Evolutionary conservation across 306 rosid genomes (phyloP).

Genomic region (Prunus davidiana): DNA sequence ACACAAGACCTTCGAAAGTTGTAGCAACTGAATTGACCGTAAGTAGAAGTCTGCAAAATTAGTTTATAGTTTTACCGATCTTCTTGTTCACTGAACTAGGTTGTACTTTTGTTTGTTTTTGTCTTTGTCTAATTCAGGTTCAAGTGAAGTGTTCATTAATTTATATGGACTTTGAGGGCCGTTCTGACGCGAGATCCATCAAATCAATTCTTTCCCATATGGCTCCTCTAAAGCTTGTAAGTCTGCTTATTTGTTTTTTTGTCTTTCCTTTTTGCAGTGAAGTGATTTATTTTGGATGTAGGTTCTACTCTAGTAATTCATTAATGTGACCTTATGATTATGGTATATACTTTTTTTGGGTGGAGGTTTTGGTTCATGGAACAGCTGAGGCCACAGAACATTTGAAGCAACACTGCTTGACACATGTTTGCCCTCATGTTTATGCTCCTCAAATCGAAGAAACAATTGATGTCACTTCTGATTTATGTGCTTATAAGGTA

Average conservation of each 20-base stretch:
- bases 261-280: not conserved
- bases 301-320: not conserved
- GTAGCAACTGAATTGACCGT: slow-evolving; percentile 79
- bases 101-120: not conserved
- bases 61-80: slow-evolving; percentile 6
- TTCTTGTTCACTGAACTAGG: not conserved
- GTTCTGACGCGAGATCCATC: slow-evolving; percentile 91
- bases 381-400: slow-evolving; percentile 98
- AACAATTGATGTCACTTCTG: slow-evolving; percentile 94
- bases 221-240: slow-evolving; percentile 95
- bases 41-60: slow-evolving; percentile 36
- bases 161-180: slow-evolving; percentile 97
- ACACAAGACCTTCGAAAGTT: slow-evolving; percentile 93
- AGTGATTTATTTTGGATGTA: no score
- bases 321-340: not conserved
- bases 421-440: slow-evolving; percentile 80
- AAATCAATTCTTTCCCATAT: slow-evolving; percentile 90
- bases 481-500: slow-evolving; percentile 95
- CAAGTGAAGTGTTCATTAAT: slow-evolving; percentile 74
- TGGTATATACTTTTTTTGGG: not conserved
- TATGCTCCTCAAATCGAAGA: slow-evolving; percentile 96
- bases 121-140: slow-evolving; percentile 48
- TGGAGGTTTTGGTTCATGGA: slow-evolving; percentile 95
- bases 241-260: not conserved
- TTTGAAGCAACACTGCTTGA: slow-evolving; percentile 85